Evolutionary conservation across 805 yeast genomes (phyloP), one percentile per base, ranked within the genome.

Genomic region (Candida pseudoglaebosa): DNA sequence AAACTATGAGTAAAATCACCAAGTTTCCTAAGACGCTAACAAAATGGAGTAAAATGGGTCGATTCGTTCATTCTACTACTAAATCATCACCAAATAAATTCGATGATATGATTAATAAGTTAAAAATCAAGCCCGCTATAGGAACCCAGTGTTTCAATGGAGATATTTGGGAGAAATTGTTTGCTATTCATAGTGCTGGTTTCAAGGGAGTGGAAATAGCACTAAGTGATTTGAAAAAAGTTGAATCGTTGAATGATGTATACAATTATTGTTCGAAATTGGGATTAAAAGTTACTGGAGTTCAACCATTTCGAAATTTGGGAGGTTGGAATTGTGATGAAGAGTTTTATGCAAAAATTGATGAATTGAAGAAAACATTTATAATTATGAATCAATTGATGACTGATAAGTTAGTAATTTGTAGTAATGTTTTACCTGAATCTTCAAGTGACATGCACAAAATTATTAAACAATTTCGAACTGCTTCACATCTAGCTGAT

Each of bases 261-360:
- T 42, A 38, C 18, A 16, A 33, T 5, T 39, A 37, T 22, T 46
- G 48, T 29, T 13, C 36, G 10, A 20, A 10, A 10, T 19, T 34
- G 13, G 33, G 29, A 21, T 33, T 48, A 26, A 13, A 42, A 14
- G 24, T 48, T 8, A 39, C 43, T 3, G 37, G 47, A 5, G 36
- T 40, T 9, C 52, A 48, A 30, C 52, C 52, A 4, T 46, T 48
- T 26, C 37, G 47, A 18, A 48, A 48, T 20, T 38, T 48, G 24
- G 52, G 47, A 26, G 52, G 52, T 2, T 22, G 38, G 33, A 34
- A 40, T 10, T 32, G 34, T 24, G 30, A 36, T 10, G 20, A 15
- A 13, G 22, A 19, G 14, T 48, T 46, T 24, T 16, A 37, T 10
- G 28, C 13, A 3, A 46, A 36, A 26, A 30, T 48, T 10, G 28